Percentiles rank a stretch among this genome's conserved stretches.
phyloP scores from a whole-genome alignment of 2,329 filamentous ascomycete species.

The Niveomyces coronatus region DNA sequence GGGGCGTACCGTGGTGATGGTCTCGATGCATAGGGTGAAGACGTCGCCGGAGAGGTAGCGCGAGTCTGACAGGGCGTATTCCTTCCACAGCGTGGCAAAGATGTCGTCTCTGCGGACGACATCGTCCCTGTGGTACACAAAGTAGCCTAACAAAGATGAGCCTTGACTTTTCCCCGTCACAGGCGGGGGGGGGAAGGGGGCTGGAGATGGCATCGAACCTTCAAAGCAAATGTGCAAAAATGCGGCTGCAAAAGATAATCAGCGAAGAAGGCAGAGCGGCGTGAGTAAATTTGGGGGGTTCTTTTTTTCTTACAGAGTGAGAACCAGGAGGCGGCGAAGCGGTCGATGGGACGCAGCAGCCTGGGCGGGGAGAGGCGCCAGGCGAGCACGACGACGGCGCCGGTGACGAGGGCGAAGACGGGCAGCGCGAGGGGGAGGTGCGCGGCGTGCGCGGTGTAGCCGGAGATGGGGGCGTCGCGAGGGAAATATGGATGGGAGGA shows the following conservation, averaged over 20 bases:
- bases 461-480: slow-evolving; percentile 23
- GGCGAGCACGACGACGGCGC: slow-evolving; percentile 19
- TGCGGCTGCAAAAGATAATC: slow-evolving; percentile 34
- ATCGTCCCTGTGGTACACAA: slow-evolving; percentile 55
- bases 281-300: not conserved
- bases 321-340: slow-evolving; percentile 42
- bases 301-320: slow-evolving; percentile 32
- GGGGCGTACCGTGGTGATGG: slow-evolving; percentile 60
- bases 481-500: slow-evolving; percentile 35
- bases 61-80: slow-evolving; percentile 80
- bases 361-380: too few species aligned
- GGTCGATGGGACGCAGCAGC: slow-evolving; percentile 22
- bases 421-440: slow-evolving; percentile 25
- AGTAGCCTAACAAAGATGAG: too few species aligned
- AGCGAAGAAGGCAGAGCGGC: not conserved
- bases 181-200: too few species aligned
- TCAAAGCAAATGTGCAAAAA: slow-evolving; percentile 75
- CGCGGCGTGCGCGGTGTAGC: slow-evolving; percentile 30
- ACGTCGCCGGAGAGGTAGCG: slow-evolving; percentile 73
- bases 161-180: too few species aligned
- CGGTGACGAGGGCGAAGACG: slow-evolving; percentile 26
- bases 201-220: too few species aligned
- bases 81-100: slow-evolving; percentile 85
- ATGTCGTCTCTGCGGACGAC: slow-evolving; percentile 61
- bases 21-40: slow-evolving; percentile 82